These are phyloP conservation scores for Acer campestre DNA, from an alignment of 345 rosid species.

Conservation along the genomic window DNA sequence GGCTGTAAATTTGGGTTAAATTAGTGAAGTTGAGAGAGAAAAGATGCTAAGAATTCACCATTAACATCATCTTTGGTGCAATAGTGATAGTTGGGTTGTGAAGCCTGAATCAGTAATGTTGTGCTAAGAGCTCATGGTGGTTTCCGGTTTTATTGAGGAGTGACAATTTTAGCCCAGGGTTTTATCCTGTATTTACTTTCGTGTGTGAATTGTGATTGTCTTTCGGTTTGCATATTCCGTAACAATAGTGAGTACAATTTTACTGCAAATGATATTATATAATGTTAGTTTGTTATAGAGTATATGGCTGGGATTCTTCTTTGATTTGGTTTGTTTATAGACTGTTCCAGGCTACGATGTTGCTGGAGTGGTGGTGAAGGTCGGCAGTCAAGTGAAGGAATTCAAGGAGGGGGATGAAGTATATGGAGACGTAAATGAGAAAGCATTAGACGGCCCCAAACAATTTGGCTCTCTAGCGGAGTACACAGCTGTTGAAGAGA, in stretches of 20 bases:
- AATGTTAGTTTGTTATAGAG: background rate
- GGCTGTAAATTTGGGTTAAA: background rate
- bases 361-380: conserved; percentile 83
- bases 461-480: conserved; percentile 88
- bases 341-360: conserved; percentile 98
- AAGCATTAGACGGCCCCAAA: conserved; percentile 88
- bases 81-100: background rate
- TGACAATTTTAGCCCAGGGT: too few species aligned
- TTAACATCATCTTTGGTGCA: background rate
- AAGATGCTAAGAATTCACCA: background rate
- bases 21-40: background rate
- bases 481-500: conserved; percentile 89
- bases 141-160: too few species aligned
- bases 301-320: background rate
- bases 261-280: background rate
- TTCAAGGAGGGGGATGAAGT: conserved; percentile 88
- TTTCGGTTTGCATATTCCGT: too few species aligned
- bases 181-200: too few species aligned
- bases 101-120: too few species aligned
- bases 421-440: conserved; percentile 89
- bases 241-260: background rate
- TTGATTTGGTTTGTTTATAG: conserved; percentile 36
- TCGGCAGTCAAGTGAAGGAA: conserved; percentile 70
- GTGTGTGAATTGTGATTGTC: too few species aligned
- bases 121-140: too few species aligned